These are phyloP conservation scores for Albifimbria verrucaria DNA, from an alignment of 2,329 filamentous ascomycete species.

Conservation along the genomic window DNA sequence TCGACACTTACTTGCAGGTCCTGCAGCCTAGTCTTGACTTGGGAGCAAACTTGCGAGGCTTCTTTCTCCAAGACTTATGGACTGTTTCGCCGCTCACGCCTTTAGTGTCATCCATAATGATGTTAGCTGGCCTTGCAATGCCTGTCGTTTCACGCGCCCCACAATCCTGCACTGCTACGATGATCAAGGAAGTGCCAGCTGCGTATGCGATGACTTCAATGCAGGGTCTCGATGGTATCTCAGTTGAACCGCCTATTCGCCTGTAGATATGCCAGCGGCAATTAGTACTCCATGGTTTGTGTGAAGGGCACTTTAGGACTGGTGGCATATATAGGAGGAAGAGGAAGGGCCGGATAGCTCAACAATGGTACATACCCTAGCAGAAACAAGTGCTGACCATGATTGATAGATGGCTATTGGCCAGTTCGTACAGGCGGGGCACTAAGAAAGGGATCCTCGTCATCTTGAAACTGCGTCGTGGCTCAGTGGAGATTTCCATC, in stretches of 20 bases:
- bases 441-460: too few species aligned
- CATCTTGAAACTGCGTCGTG: too few species aligned
- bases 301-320: not conserved
- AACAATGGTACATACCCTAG: not conserved
- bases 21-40: constrained; percentile 36
- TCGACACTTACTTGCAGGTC: constrained; percentile 35
- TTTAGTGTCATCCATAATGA: constrained; percentile 6
- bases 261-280: not conserved
- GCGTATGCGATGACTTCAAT: not conserved
- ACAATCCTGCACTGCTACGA: not conserved
- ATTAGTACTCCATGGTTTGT: not conserved
- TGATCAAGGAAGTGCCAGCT: not conserved
- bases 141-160: too few species aligned
- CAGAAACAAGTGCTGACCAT: not conserved
- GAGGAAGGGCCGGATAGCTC: not conserved
- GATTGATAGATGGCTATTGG: constrained; percentile 13
- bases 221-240: not conserved
- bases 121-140: not conserved
- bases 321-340: not conserved
- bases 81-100: constrained; percentile 7
- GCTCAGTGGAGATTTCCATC: too few species aligned
- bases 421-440: constrained; percentile 20
- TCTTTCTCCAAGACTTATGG: constrained; percentile 34
- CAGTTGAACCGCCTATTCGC: too few species aligned
- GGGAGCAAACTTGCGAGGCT: constrained; percentile 32